A percentile compares a stretch with the other conserved stretches of the same genome.
These are phyloP conservation scores for Annulohypoxylon moriforme DNA, from an alignment of 495 filamentous ascomycete species.

Conservation along the genomic window DNA sequence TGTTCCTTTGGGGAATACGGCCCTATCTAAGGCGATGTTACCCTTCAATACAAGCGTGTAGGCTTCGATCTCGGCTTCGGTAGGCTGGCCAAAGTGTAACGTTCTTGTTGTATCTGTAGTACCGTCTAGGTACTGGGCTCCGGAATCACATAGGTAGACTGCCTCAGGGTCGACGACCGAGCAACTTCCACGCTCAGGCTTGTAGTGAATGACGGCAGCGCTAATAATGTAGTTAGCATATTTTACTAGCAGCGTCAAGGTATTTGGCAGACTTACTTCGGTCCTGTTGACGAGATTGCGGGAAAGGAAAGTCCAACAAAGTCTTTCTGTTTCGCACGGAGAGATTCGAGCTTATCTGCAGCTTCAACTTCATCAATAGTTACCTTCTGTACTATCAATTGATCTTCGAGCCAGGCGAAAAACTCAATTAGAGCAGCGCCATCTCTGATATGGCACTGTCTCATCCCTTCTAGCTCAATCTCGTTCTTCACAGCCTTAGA, in stretches of 20 bases:
- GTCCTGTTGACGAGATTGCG: conserved; percentile 93
- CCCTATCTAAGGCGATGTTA: conserved; percentile 88
- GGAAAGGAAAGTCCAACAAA: conserved; percentile 95
- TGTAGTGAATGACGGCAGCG: conserved; percentile 97
- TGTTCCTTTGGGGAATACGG: conserved; percentile 93
- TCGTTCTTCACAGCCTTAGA: conserved; percentile 98
- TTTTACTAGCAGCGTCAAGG: background rate
- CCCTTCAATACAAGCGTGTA: conserved; percentile 98
- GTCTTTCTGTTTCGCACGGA: conserved; percentile 81
- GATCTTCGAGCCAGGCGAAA: conserved; percentile 96
- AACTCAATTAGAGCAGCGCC: conserved; percentile 92
- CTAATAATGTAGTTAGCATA: conserved; percentile 43
- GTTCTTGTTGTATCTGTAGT: conserved; percentile 98
- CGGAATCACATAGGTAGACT: conserved; percentile 97
- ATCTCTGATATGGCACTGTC: conserved; percentile 92
- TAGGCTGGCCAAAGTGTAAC: conserved; percentile 89
- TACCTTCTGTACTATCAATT: conserved; percentile 77
- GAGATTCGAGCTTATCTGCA: conserved; percentile 87
- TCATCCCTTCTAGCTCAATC: conserved; percentile 90
- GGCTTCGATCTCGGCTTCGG: conserved; percentile 84
- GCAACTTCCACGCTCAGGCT: conserved; percentile 85
- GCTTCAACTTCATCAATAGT: conserved; percentile 88
- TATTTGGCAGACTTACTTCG: conserved; percentile 67
- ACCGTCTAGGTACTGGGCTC: conserved; percentile 93
- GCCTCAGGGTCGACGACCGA: conserved; percentile 84